Evolutionary conservation across 129 eudicot species (phyloP).

Genomic region (Saussurea involucrata): DNA sequence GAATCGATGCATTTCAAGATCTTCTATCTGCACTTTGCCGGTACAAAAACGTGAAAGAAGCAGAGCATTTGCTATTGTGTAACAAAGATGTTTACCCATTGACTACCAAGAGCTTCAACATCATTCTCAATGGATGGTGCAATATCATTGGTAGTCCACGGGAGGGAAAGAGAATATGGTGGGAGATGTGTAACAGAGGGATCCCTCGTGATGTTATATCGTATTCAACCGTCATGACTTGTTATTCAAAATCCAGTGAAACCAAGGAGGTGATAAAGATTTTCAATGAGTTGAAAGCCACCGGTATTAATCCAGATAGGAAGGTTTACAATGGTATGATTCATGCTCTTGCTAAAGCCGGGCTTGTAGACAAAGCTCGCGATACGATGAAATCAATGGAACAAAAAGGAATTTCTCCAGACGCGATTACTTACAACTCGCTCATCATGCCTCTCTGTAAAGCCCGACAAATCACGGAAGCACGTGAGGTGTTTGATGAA

Average conservation of each 20-base stretch:
- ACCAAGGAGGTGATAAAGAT: conserved; percentile 54
- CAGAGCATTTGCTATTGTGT: conserved; percentile 67
- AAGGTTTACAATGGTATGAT: conserved; percentile 77
- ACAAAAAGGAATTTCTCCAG: conserved; percentile 53
- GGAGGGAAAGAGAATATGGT: conserved; percentile 80
- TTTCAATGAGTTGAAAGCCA: conserved; percentile 53
- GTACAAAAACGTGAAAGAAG: conserved; percentile 83
- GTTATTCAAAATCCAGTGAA: conserved; percentile 54
- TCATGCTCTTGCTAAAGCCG: conserved; percentile 74
- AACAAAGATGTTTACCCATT: conserved; percentile 52
- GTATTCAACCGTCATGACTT: conserved; percentile 58
- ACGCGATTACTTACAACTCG: conserved; percentile 66
- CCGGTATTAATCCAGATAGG: conserved; percentile 54
- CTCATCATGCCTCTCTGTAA: conserved; percentile 76
- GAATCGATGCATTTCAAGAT: conserved; percentile 59
- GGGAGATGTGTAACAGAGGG: conserved; percentile 61
- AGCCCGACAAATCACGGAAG: conserved; percentile 34
- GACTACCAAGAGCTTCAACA: conserved; percentile 73
- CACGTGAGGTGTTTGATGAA: conserved; percentile 49
- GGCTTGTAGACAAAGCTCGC: conserved; percentile 53
- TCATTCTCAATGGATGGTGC: conserved; percentile 83
- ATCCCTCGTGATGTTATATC: conserved; percentile 58
- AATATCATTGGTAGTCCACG: conserved; percentile 51
- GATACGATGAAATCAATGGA: conserved; percentile 65
- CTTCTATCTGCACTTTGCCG: conserved; percentile 80